A percentile compares a stretch with the other conserved stretches of the same genome.
Conservation (phyloP, 768 basidiomycete species). For the Russula dissimulans region DNA sequence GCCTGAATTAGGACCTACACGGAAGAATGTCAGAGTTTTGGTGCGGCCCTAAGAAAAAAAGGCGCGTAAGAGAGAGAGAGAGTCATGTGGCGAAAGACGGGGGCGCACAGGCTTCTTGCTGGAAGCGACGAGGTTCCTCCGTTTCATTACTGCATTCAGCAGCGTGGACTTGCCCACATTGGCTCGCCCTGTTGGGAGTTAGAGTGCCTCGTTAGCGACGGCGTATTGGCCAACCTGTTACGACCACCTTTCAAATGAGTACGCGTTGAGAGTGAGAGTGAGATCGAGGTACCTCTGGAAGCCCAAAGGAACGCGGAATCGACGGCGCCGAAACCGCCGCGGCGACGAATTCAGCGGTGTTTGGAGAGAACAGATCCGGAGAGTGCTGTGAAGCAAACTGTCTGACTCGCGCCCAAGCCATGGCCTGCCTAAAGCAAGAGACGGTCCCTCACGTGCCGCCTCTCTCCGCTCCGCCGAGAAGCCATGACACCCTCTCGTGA, state of each 20-base stretch:
- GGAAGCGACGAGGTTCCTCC: slow-evolving; percentile 46
- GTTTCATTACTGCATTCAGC: slow-evolving; percentile 56
- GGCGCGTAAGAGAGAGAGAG: neutral
- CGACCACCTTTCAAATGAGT: slow-evolving; percentile 13
- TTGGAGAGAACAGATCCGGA: neutral
- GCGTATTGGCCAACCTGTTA: slow-evolving; percentile 17
- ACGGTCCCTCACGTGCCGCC: too few relatives aligned
- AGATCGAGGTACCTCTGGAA: slow-evolving; percentile 19
- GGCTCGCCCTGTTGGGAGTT: slow-evolving; percentile 47
- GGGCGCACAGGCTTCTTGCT: slow-evolving; percentile 62
- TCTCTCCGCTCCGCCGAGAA: too few relatives aligned
- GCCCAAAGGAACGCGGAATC: slow-evolving; percentile 15
- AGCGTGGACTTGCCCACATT: slow-evolving; percentile 73
- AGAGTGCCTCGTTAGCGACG: neutral
- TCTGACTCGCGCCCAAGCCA: neutral
- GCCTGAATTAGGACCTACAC: slow-evolving; percentile 45
- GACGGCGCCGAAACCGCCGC: slow-evolving; percentile 12
- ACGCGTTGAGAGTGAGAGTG: neutral
- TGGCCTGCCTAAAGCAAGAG: neutral
- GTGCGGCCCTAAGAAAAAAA: slow-evolving; percentile 50
- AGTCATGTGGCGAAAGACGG: neutral
- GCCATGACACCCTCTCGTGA: neutral
- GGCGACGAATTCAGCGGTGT: slow-evolving; percentile 19
- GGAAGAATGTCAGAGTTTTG: slow-evolving; percentile 59
- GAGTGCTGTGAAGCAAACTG: neutral